Base-by-base conservation (phyloP, 192 early-diverging fungal genomes). In the Lobosporangium transversale region DNA sequence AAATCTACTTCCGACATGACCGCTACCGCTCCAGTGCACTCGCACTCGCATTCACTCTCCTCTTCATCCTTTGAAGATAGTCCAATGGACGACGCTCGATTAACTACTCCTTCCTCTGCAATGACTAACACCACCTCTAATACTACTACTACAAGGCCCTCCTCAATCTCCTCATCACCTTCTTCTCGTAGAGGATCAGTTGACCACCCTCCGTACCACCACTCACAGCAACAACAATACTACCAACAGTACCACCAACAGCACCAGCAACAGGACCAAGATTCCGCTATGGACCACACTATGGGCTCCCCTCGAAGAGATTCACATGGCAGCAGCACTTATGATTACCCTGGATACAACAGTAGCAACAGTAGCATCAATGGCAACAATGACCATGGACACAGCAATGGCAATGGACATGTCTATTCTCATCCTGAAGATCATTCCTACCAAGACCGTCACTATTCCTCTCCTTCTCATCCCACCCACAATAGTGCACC, bases 281-380 rank as follows among this genome's bases (percentile, higher is more conserved):
- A 62, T 17, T 33, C 53, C 42, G 50, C 62, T 31, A 59, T 66
- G 47, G 49, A 63, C 15, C 62, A 65, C 50, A 45, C 36, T n/a
- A n/a, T n/a, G n/a, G n/a, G n/a, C n/a, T n/a, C n/a, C n/a, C n/a
- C n/a, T n/a, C n/a, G n/a, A n/a, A 40, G 20, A 32, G 29, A 35
- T 35, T 30, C 61, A 36, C 33, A n/a, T 53, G 35, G 35, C 33
- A 8, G 3, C 32, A 15, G 33, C 26, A 62, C 30, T 21, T 23
- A 35, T 18, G 8, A 36, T 49, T 20, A 14, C 15, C 44, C 44
- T 45, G 44, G 18, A 45, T 27, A 10, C 44, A 43, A 42, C n/a
- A n/a, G n/a, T n/a, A n/a, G n/a, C n/a, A n/a, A n/a, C n/a, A n/a
- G n/a, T n/a, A n/a, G n/a, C n/a, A 9, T 17, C 23, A 7, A 58